Base-by-base conservation (phyloP, 2,329 filamentous ascomycete genomes). In the Rachicladosporium sp. region DNA sequence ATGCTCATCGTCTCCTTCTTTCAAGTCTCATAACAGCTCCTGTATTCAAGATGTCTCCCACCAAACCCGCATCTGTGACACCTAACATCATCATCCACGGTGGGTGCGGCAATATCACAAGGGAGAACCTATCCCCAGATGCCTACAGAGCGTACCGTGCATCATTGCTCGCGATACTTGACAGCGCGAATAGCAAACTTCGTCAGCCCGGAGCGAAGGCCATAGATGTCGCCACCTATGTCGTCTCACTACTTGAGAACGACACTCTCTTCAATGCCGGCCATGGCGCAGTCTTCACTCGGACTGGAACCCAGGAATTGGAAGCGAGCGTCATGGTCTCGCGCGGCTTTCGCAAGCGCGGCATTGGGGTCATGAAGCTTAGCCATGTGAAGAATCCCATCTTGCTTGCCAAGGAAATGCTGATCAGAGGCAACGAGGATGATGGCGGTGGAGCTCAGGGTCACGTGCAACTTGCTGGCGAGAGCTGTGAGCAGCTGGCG, bases 291-390 rank as follows among this genome's bases (percentile, higher is more conserved):
- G 86, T 93, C 12, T 94, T 93, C 60, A 93, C 85, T 1, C 76
- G 79, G 37, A 78, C 81, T 48, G 88, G 87, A 11, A 73, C 78
- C 46, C 87, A 88, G 57, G 83, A 94, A 64, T 77, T 93, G 45
- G 87, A 94, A 62, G 83, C 84, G 1, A 83, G 78, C 6, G 74
- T 93, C 37, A 93, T 93, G 86, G 82, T 93, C 0, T 82, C 80
- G 2, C 70, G 70, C 21, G 81, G 80, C 0, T 67, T 69, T 41
- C 71, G 76, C 31, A 94, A 93, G 66, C 74, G 84, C 29, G 85
- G 78, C 10, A 82, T 84, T 0, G 84, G 83, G 3, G 76, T 86
- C 4, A 83, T 83, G 64, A 74, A 84, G 3, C 59, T 93, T 10
- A 71, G 69, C 4, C 74, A 69, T 32, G 81, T 91, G n/a, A 78